These are phyloP conservation scores for Cercospora sp. DNA, from an alignment of 2,329 filamentous ascomycete genomes.

Conservation along the genomic window DNA sequence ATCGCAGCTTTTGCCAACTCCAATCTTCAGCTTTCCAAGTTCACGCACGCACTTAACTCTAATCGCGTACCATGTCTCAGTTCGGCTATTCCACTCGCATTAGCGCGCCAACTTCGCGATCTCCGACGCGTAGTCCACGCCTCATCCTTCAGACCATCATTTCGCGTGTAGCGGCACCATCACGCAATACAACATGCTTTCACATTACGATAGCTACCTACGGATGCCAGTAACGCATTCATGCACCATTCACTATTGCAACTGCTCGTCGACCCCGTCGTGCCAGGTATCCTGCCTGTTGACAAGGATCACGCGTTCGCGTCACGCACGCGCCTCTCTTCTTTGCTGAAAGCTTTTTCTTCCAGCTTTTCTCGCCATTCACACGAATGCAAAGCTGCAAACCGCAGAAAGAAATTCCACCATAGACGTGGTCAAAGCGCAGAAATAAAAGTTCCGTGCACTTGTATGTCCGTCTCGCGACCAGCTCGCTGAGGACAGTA, in stretches of 20 bases:
- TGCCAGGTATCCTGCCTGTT: neutral
- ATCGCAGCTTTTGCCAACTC: neutral
- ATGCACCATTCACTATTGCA: conserved; percentile 1
- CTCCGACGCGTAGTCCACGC: conserved; percentile 9
- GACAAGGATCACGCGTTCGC: conserved; percentile 14
- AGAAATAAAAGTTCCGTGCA: conserved; percentile 8
- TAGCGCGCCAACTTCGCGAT: conserved; percentile 7
- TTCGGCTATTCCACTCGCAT: neutral
- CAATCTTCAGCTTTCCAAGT: neutral
- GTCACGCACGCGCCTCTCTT: conserved; percentile 9
- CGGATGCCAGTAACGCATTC: conserved; percentile 3
- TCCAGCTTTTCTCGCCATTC: conserved; percentile 5
- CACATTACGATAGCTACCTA: conserved; percentile 12
- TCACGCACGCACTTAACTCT: conserved; percentile 6
- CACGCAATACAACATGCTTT: neutral
- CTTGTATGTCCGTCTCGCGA: neutral
- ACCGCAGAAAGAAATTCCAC: neutral
- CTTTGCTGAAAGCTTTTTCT: conserved; percentile 1
- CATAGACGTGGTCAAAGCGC: neutral
- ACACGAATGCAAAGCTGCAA: neutral
- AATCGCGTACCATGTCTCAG: neutral
- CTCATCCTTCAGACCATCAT: conserved; percentile 10
- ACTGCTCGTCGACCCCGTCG: neutral
- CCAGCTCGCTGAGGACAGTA: conserved; percentile 7
- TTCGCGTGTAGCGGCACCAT: neutral